These are phyloP conservation scores for Sarocladium kiliense DNA, from an alignment of 2,329 filamentous ascomycete genomes.

Conservation along the genomic window DNA sequence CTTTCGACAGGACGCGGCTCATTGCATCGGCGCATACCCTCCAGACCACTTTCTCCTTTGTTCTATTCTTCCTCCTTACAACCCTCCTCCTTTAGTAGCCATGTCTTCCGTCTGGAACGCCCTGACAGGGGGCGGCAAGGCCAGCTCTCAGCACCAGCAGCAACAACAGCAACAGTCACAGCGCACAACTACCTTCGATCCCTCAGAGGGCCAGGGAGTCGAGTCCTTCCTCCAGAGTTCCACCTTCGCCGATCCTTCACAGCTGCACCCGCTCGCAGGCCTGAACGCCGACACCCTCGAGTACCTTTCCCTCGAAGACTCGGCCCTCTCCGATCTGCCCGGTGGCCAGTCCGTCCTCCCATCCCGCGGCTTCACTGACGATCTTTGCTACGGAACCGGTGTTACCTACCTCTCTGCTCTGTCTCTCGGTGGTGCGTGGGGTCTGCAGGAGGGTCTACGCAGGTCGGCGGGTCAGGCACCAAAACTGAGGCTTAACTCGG, in stretches of 20 bases:
- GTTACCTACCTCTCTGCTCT: slow-evolving; percentile 89
- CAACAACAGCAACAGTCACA: slow-evolving; percentile 32
- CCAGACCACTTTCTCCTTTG: slow-evolving; percentile 3
- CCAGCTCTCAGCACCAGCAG: slow-evolving; percentile 34
- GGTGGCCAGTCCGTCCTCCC: slow-evolving; percentile 84
- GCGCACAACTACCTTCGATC: slow-evolving; percentile 59
- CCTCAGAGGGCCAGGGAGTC: slow-evolving; percentile 70
- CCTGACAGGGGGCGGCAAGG: slow-evolving; percentile 54
- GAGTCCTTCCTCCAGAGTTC: slow-evolving; percentile 78
- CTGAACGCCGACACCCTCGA: slow-evolving; percentile 90
- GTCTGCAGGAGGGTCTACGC: slow-evolving; percentile 81
- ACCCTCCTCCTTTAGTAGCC: slow-evolving; percentile 14
- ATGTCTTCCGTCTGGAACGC: slow-evolving; percentile 59
- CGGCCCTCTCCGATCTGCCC: slow-evolving; percentile 77
- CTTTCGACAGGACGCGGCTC: neutral
- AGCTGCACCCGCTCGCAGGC: slow-evolving; percentile 88
- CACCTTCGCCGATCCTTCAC: slow-evolving; percentile 76
- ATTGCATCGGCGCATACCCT: slow-evolving; percentile 13
- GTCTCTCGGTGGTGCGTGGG: slow-evolving; percentile 83
- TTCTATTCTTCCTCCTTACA: slow-evolving; percentile 8
- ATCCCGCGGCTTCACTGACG: slow-evolving; percentile 94
- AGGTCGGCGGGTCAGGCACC: slow-evolving; percentile 74
- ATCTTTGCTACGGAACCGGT: slow-evolving; percentile 95
- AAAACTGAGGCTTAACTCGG: slow-evolving; percentile 87
- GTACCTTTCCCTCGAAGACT: slow-evolving; percentile 92